Evolutionary conservation across 2,329 filamentous ascomycete species (phyloP).

Genomic region (Pseudogymnoascus verrucosus): DNA sequence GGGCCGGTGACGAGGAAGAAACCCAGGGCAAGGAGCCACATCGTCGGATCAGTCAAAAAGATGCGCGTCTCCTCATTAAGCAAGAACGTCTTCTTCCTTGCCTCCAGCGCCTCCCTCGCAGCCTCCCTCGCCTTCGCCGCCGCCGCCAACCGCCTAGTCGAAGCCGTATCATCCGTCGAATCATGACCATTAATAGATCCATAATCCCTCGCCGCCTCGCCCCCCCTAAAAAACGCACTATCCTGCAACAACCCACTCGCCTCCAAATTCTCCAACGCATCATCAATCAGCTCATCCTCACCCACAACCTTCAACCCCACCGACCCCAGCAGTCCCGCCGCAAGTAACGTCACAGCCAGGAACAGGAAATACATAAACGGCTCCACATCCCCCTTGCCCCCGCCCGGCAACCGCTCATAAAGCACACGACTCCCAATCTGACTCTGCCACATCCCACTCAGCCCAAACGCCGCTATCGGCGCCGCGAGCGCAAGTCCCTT

Average conservation of each 20-base stretch:
- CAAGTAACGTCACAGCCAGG: constrained; percentile 61
- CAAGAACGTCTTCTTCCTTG: constrained; percentile 77
- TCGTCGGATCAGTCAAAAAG: constrained; percentile 81
- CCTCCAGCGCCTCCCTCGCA: constrained; percentile 36
- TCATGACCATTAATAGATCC: constrained; percentile 43
- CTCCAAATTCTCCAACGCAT: constrained; percentile 84
- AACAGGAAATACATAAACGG: constrained; percentile 88
- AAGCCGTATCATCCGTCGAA: constrained; percentile 38
- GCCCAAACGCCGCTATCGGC: constrained; percentile 84
- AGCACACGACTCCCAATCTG: constrained; percentile 76
- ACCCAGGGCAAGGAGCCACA: constrained; percentile 88
- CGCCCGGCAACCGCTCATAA: constrained; percentile 59
- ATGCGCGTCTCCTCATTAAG: constrained; percentile 83
- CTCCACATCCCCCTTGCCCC: constrained; percentile 54
- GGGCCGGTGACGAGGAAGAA: constrained; percentile 92
- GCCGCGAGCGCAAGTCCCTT: constrained; percentile 82
- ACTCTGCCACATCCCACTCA: constrained; percentile 94
- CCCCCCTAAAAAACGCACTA: constrained; percentile 58
- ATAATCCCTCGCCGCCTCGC: constrained; percentile 34
- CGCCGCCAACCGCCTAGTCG: constrained; percentile 14
- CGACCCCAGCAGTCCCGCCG: constrained; percentile 64
- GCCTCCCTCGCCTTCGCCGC: constrained; percentile 20
- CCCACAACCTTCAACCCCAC: constrained; percentile 72
- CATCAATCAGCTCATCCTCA: constrained; percentile 80
- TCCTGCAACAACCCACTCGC: constrained; percentile 74